Percentiles rank a stretch among this genome's conserved stretches.
Evolutionary conservation across 1,139 yeast species (phyloP).

Genomic region (Yamadazyma blattariae): DNA sequence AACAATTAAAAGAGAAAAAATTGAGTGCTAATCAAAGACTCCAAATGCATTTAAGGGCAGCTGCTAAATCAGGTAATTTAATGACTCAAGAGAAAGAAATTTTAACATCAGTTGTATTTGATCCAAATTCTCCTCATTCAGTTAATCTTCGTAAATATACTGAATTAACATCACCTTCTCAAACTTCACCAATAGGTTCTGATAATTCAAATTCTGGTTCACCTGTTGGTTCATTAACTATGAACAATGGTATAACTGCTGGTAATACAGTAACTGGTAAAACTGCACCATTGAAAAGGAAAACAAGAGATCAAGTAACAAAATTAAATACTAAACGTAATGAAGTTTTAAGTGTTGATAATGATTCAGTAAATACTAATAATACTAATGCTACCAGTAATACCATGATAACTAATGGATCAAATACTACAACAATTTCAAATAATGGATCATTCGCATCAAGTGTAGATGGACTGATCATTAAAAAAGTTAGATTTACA

Average conservation of each 20-base stretch:
- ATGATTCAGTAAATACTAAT: conserved; percentile 2
- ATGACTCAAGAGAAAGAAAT: conserved; percentile 39
- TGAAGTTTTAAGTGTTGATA: conserved; percentile 17
- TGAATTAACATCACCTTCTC: conserved; percentile 10
- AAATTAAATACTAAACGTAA: conserved; percentile 32
- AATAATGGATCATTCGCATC: no score
- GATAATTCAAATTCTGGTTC: not conserved
- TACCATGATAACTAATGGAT: not conserved
- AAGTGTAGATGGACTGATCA: conserved; percentile 6
- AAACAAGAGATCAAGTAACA: conserved; percentile 32
- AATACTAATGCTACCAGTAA: not conserved
- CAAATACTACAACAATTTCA: no score
- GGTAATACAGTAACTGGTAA: not conserved
- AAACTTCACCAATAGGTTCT: not conserved
- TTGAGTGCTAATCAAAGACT: conserved; percentile 41
- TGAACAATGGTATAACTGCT: not conserved
- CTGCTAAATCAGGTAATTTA: conserved; percentile 37
- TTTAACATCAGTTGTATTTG: conserved; percentile 37
- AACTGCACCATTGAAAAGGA: conserved; percentile 11
- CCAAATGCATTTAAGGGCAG: conserved; percentile 39
- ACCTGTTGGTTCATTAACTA: not conserved
- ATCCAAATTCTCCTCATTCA: conserved; percentile 36
- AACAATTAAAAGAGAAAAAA: not conserved
- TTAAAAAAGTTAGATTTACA: conserved; percentile 48
- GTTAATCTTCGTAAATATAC: conserved; percentile 22